Base-by-base conservation (phyloP, 2,329 filamentous ascomycete species). In the Fusarium burgessii region DNA sequence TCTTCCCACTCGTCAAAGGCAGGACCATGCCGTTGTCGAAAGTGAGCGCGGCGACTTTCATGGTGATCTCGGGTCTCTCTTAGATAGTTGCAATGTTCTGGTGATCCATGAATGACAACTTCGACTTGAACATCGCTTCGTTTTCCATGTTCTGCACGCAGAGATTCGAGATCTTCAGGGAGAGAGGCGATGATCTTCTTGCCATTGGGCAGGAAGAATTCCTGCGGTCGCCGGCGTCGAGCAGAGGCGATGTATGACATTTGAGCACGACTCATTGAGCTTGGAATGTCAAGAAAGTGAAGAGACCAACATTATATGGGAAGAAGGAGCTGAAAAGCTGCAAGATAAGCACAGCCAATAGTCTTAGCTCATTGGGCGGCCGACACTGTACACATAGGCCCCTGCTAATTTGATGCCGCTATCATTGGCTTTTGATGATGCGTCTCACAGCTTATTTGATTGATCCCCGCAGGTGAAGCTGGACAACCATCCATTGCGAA, bases 1-100 rank as follows among this genome's bases (percentile, higher is more conserved):
- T 83, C 77, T 73, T 90, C 88, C 78, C 89, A 88, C 70, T 89
- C 85, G 33, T 86, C 83, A 70, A 86, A 88, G 11, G 85, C 79
- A 13, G 84, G 81, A 3, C 84, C 84, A 73, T 89, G 84, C 66
- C 83, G 80, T 55, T 83, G 77, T 36, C 83, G 82, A 32, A 91
- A 80, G 51, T 80, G 76, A 42, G 82, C 80, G 36, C 85, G 83
- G 13, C 81, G 81, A 25, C 78, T 74, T 66, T 87, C 83, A 74
- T 90, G 88, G 70, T 90, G 87, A 29, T 79, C 78, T 68, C 87
- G 87, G 1, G 86, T 82, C 63, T 84, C 76, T 47, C 82, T 79
- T 40, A 91, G 83, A 23, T 85, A 86, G 17, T 77, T 69, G 42
- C 78, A 73, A 73, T 86, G 84, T 65, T 86, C 83, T 17, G 78